Conservation (phyloP, 305 asterid species). For the Euphrasia arctica region DNA sequence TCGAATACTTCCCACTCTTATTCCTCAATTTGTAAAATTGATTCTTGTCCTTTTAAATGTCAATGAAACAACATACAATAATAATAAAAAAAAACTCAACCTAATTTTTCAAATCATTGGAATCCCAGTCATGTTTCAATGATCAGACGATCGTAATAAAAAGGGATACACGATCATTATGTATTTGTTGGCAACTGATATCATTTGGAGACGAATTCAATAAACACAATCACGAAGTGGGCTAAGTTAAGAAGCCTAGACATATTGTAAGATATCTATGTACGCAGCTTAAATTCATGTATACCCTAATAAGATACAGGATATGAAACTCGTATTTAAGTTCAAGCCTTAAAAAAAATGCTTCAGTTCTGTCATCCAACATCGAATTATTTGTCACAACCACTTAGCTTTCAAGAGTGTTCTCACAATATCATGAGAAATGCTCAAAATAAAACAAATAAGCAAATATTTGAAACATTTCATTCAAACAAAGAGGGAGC, state of each 20-base stretch:
- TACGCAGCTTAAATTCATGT: no score
- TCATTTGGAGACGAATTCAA: no score
- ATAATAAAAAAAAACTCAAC: background rate
- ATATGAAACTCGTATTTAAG: background rate
- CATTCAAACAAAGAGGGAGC: slow-evolving; percentile 16
- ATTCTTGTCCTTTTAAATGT: no score
- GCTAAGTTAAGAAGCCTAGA: no score
- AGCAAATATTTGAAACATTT: slow-evolving; percentile 9
- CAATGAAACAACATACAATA: no score
- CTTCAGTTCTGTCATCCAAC: slow-evolving; percentile 4
- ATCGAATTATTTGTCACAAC: slow-evolving; percentile 10
- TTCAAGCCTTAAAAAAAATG: background rate
- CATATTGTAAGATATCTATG: no score
- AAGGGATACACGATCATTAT: background rate
- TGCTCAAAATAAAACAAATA: slow-evolving; percentile 12
- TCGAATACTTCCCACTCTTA: no score
- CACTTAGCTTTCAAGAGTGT: slow-evolving; percentile 23
- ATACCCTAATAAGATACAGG: background rate
- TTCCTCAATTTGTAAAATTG: no score
- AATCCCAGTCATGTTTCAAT: background rate
- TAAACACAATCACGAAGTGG: no score
- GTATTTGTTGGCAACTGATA: background rate
- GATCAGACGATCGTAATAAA: background rate
- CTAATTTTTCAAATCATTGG: background rate
- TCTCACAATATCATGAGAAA: slow-evolving; percentile 12